These are phyloP conservation scores for Rhizopogon vulgaris DNA, from an alignment of 768 basidiomycete genomes.

Conservation along the genomic window DNA sequence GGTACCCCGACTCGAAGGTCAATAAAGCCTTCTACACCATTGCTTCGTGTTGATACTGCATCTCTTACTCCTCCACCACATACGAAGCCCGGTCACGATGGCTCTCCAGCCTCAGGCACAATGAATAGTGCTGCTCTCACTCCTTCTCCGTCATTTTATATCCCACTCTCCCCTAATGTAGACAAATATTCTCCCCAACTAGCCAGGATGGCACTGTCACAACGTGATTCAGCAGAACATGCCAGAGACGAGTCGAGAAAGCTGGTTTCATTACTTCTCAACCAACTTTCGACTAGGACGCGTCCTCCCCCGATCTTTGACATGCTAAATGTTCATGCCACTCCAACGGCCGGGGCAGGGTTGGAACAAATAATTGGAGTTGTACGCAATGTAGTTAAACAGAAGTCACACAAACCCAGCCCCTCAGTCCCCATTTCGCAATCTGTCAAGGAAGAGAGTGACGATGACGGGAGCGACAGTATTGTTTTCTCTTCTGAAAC, in stretches of 20 bases:
- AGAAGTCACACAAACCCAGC: conserved; percentile 16
- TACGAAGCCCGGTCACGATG: background rate
- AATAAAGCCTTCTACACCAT: conserved; percentile 2
- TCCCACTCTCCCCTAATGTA: conserved; percentile 20
- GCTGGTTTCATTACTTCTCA: conserved; percentile 57
- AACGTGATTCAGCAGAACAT: conserved; percentile 25
- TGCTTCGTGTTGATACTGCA: conserved; percentile 9
- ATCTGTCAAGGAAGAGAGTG: conserved; percentile 12
- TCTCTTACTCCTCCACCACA: conserved; percentile 1
- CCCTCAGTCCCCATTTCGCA: conserved; percentile 1
- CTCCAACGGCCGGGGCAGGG: conserved; percentile 24
- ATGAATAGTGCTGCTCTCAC: conserved; percentile 9
- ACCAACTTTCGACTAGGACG: conserved; percentile 52
- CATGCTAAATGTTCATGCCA: conserved; percentile 22
- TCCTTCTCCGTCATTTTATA: conserved; percentile 20
- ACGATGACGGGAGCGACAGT: conserved; percentile 34
- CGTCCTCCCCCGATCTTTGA: conserved; percentile 51
- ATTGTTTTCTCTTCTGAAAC: conserved; percentile 54
- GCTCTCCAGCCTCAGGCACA: background rate
- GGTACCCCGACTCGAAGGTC: background rate
- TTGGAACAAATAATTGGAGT: conserved; percentile 39
- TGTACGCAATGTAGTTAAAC: conserved; percentile 38
- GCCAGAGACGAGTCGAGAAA: conserved; percentile 62
- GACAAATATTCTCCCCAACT: conserved; percentile 18
- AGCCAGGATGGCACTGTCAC: conserved; percentile 14